Base-by-base conservation (phyloP, 1,284 basidiomycete genomes). In the Coniophora puteana region DNA sequence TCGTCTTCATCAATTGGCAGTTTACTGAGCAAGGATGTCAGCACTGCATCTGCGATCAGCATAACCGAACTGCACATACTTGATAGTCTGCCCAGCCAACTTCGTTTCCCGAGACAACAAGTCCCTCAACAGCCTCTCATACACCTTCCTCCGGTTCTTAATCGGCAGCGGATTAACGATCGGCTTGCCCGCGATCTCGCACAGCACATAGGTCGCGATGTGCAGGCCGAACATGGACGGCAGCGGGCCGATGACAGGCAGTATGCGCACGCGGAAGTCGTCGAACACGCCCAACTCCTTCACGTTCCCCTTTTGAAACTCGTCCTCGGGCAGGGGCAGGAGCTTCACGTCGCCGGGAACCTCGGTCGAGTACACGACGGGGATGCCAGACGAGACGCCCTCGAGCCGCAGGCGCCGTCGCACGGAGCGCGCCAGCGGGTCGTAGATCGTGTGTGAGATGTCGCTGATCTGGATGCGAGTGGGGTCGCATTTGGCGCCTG, bases 341-440 rank as follows among this genome's bases (percentile, higher is more conserved):
- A 99, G 72, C 50, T 89, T 88, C 34, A 96, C 80, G 40, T 94
- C 86, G 13, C 86, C 74, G 0, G 93, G 93, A 18, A 92, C 87
- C 61, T 98, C 94, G 4, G 94, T 97, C 1, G 91, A 95, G 65
- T 95, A 99, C 4, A 96, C 93, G n/a, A 93, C 91, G 3, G 91
- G 91, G 38, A 94, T 91, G 13, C 89, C 88, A 28, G 76, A 77
- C 1, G 73, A 58, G 20, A 92, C 73, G 8, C 87, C 87, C 31
- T 80, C 69, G 8, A 78, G 61, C 22, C 91, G 80, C 41, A 98
- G 73, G 39, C 85, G 78, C 24, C 87, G 74, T 13, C 96, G 80
- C 6, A 99, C 94, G 11, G 89, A 78, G 38, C 95, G 83, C 12
- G 94, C 94, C 5, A 99, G 78, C 2, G 95, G 94, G 59, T 99